These are phyloP conservation scores for Kwoniella dejecticola DNA, from an alignment of 768 basidiomycete species.

Conservation along the genomic window DNA sequence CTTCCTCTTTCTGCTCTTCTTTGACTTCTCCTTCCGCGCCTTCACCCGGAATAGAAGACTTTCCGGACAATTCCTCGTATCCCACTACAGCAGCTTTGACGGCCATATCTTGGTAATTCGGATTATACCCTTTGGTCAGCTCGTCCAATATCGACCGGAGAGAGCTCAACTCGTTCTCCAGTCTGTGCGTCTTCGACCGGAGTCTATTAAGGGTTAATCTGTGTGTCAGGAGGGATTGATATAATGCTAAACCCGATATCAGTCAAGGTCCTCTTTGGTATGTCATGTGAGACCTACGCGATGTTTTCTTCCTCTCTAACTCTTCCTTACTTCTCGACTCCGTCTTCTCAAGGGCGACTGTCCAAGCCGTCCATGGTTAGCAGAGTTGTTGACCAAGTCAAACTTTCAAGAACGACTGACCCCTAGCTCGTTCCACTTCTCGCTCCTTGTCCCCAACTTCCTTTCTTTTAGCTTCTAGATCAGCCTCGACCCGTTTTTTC, in stretches of 20 bases:
- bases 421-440: constrained; percentile 73
- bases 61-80: constrained; percentile 65
- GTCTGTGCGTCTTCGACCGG: constrained; percentile 68
- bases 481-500: constrained; percentile 74
- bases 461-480: constrained; percentile 61
- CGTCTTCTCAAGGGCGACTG: constrained; percentile 77
- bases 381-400: no score
- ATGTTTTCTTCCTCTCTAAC: constrained; percentile 79
- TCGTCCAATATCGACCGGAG: constrained; percentile 80
- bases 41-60: constrained; percentile 9
- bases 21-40: constrained; percentile 32
- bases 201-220: constrained; percentile 75
- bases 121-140: constrained; percentile 85
- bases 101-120: constrained; percentile 99
- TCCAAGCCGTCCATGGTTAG: neutral
- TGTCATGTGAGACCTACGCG: constrained; percentile 63
- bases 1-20: constrained; percentile 38
- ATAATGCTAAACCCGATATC: constrained; percentile 66
- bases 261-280: neutral
- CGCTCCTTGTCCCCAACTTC: constrained; percentile 69
- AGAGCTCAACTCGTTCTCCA: constrained; percentile 71
- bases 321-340: constrained; percentile 75
- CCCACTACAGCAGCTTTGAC: constrained; percentile 94
- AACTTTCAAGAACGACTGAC: no score
- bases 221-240: constrained; percentile 71